Evolutionary conservation across 768 basidiomycete species (phyloP), one percentile per base, ranked within the genome.

Genomic region (Ephemerocybe angulata): DNA sequence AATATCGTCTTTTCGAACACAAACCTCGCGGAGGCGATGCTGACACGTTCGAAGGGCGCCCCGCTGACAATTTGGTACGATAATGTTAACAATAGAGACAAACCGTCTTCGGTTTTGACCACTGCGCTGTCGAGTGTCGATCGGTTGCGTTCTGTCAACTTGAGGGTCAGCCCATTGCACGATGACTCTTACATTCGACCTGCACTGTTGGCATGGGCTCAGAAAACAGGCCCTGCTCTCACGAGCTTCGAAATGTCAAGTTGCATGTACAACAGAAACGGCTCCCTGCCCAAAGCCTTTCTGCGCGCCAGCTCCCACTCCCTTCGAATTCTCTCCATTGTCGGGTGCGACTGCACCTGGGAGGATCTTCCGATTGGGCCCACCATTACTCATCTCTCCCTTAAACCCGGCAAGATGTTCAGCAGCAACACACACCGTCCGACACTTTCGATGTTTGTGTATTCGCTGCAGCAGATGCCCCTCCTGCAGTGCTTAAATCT

Each of bases 81-180:
- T 8, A 8, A 35, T 8, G 33, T 8, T 8, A 8, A 35, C n/a
- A n/a, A n/a, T n/a, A n/a, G n/a, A 8, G 17, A 35, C 17, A 35
- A 8, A 8, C 33, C 33, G 33, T 56, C 62, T 4, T 53, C 58
- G 5, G 52, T 61, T 7, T 63, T 70, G 13, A 69, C 78, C n/a
- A 70, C 74, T 4, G 78, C 77, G n/a, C 74, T 75, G 5, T 57
- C 75, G 17, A 55, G 60, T 41, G 13, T 43, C 8, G 33, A 35
- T 35, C 33, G 33, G 8, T 8, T 35, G 8, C 33, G 33, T 8
- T 35, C 33, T 17, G 8, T 35, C 8, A 35, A 35, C 17, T 17
- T 35, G 33, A 35, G 8, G 8, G n/a, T n/a, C n/a, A n/a, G n/a
- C n/a, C n/a, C n/a, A n/a, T 35, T 35, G 8, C 8, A 17, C 17